These are phyloP conservation scores for Hypoxylon fuscum DNA, from an alignment of 495 filamentous ascomycete species.

Conservation along the genomic window DNA sequence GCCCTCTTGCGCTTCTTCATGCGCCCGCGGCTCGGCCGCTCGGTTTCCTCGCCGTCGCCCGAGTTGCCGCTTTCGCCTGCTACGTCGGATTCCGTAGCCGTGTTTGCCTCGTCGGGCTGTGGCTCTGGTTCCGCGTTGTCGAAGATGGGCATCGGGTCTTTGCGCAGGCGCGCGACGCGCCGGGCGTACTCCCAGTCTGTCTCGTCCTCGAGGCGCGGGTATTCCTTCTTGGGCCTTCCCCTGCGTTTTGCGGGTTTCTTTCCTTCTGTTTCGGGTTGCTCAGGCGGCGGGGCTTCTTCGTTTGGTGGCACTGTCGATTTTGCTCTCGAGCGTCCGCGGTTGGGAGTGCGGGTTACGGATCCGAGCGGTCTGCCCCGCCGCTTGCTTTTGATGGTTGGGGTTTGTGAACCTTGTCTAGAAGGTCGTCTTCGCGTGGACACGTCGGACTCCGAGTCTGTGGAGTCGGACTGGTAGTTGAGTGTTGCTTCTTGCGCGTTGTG, in stretches of 20 bases:
- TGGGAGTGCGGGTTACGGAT: constrained; percentile 3
- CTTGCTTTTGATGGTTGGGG: constrained; percentile 25
- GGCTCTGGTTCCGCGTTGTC: constrained; percentile 13
- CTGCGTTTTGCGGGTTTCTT: constrained; percentile 14
- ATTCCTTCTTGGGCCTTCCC: constrained; percentile 51
- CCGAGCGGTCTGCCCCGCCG: constrained; percentile 11
- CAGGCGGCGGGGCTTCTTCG: background rate
- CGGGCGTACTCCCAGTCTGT: constrained; percentile 51
- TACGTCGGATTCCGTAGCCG: background rate
- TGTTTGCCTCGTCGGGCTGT: constrained; percentile 4
- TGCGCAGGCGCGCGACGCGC: constrained; percentile 49
- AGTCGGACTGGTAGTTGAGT: constrained; percentile 44
- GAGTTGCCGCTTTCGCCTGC: constrained; percentile 23
- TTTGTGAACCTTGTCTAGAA: constrained; percentile 25
- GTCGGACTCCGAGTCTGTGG: constrained; percentile 45
- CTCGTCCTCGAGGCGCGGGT: constrained; percentile 53
- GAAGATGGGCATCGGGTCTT: constrained; percentile 31
- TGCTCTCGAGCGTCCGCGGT: constrained; percentile 5
- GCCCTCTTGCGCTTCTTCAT: background rate
- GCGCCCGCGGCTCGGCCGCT: constrained; percentile 2
- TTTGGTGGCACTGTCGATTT: background rate
- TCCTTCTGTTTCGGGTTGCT: background rate
- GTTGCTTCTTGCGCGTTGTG: constrained; percentile 67
- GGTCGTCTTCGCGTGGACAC: constrained; percentile 15
- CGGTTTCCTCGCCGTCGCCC: constrained; percentile 24